Evolutionary conservation across 148 eudicot genomes (phyloP).

Genomic region (Agrostemma githago): DNA sequence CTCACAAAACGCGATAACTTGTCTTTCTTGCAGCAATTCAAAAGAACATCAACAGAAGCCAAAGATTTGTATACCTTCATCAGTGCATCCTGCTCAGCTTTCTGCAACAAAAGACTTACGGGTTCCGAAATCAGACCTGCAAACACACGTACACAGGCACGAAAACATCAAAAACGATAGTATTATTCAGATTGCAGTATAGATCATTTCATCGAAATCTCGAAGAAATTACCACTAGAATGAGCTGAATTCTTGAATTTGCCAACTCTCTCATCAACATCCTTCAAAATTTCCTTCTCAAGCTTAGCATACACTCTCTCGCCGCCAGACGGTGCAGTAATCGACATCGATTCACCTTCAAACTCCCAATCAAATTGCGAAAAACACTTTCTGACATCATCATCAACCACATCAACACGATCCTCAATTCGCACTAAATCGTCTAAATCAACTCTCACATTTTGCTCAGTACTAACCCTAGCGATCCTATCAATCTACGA

Average conservation of each 20-base stretch:
- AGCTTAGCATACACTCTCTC: constrained; percentile 89
- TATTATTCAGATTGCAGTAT: no score
- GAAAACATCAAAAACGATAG: not conserved
- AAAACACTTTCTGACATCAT: constrained; percentile 34
- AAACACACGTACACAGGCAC: constrained; percentile 16
- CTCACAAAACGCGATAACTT: not conserved
- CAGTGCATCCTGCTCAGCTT: constrained; percentile 59
- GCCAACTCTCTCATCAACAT: not conserved
- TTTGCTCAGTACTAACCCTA: constrained; percentile 23
- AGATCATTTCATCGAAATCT: not conserved
- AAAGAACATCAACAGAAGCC: not conserved
- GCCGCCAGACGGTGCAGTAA: constrained; percentile 58
- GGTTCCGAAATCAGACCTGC: constrained; percentile 64
- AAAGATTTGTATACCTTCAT: constrained; percentile 20
- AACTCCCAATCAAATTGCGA: constrained; percentile 69
- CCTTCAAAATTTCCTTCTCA: constrained; percentile 1
- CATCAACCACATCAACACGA: not conserved
- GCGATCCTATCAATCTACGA: not conserved
- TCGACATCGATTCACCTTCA: constrained; percentile 74
- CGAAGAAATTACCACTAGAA: constrained; percentile 35
- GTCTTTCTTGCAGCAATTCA: not conserved
- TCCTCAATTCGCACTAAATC: not conserved
- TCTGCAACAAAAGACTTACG: constrained; percentile 50
- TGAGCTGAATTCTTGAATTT: constrained; percentile 11
- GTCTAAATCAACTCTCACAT: not conserved